These are phyloP conservation scores for Sporormia fimetaria DNA, from an alignment of 495 filamentous ascomycete genomes.

Conservation along the genomic window DNA sequence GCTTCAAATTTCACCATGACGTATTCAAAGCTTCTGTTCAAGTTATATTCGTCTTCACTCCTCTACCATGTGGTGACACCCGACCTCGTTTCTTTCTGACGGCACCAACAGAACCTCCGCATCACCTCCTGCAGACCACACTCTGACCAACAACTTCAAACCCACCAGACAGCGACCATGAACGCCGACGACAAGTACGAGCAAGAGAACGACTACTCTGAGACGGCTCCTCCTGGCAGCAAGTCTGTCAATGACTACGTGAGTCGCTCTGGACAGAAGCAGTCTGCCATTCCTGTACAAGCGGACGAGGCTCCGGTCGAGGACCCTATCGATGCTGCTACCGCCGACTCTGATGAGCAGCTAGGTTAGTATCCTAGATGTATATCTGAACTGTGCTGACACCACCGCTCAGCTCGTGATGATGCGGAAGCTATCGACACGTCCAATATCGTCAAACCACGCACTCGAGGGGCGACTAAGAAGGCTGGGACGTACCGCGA, in stretches of 20 bases:
- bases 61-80: too few species aligned
- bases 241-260: conserved; percentile 34
- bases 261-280: conserved; percentile 33
- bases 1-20: too few species aligned
- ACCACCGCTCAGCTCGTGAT: conserved; percentile 34
- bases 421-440: conserved; percentile 44
- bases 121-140: too few species aligned
- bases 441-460: conserved; percentile 38
- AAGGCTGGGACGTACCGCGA: conserved; percentile 39
- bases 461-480: conserved; percentile 39
- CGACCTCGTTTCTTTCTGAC: too few species aligned
- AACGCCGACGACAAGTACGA: conserved; percentile 24
- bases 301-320: conserved; percentile 41
- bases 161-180: too few species aligned
- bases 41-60: too few species aligned
- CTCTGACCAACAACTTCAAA: too few species aligned
- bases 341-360: conserved; percentile 41
- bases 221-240: conserved; percentile 22
- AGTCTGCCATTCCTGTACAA: conserved; percentile 42
- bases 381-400: neutral
- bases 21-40: too few species aligned
- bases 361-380: conserved; percentile 36
- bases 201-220: conserved; percentile 22
- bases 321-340: conserved; percentile 36
- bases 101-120: too few species aligned